Evolutionary conservation across 140 eudicot genomes (phyloP), one percentile per base, ranked within the genome.

Genomic region (Cichorium intybus): DNA sequence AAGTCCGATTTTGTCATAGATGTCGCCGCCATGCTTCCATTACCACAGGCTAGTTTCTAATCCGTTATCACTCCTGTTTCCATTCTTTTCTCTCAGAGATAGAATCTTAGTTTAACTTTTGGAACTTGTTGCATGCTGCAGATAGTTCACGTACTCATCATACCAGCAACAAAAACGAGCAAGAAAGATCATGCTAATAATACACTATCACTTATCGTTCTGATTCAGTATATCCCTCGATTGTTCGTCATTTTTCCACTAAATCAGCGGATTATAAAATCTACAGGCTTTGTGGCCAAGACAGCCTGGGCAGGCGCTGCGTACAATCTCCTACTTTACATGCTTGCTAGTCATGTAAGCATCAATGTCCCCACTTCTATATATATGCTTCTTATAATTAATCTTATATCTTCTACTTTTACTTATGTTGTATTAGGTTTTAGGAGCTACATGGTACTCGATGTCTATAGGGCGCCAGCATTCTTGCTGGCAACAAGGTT

Each of bases 241-340:
- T 68, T 88, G 56, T 93, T 83, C 49, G 88, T 93, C 45, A 85
- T 88, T 47, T 84, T 88, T 47, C 99, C 99, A 11, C 70, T 93
- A 29, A 93, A 89, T 69, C 81, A 81, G 57, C 43, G 82, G 64
- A 88, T 93, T 6, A 82, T 86, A 50, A 93, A 89, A 63, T 77
- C 95, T 1, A 88, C 97, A 6, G 97, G 97, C 20, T 85, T 86
- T 29, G 87, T 93, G 10, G 90, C 96, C 18, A 93, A 84, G 69
- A 88, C 95, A 64, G 94, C 99, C 20, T 93, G 99, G 99, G 95
- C 99, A 5, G 99, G 99, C 54, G 95, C 97, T 41, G 99, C 90
- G 9, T 93, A 93, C 75, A 88, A 86, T 80, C 90, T 93, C 28
- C 86, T 93, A 15, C 90, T 93, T 16, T 88, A 72, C 86, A 83